phyloP scores from a whole-genome alignment of 2,329 filamentous ascomycete genomes.

The Chlorencoelia australis region DNA sequence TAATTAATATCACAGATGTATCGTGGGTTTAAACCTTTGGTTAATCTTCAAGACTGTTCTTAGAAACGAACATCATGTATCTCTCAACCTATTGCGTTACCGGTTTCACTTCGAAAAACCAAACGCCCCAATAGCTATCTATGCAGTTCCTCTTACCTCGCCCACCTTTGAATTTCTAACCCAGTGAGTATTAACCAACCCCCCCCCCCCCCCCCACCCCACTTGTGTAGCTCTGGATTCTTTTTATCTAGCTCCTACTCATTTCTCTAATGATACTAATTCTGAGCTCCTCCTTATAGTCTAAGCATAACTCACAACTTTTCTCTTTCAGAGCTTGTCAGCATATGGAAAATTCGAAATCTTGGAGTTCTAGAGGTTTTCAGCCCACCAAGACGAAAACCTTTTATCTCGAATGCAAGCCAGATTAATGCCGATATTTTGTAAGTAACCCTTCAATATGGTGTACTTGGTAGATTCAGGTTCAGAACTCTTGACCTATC shows the following conservation, averaged over 20 bases:
- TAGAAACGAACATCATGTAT: slow-evolving; percentile 7
- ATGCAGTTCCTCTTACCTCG: slow-evolving; percentile 22
- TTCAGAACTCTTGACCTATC: no score
- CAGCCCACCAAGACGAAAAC: slow-evolving; percentile 1
- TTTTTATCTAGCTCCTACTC: no score
- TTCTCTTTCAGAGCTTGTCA: slow-evolving; percentile 20
- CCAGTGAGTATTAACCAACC: no score
- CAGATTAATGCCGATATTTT: slow-evolving; percentile 8
- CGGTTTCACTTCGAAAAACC: slow-evolving; percentile 17
- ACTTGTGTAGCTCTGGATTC: no score
- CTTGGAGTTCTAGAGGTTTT: slow-evolving; percentile 25
- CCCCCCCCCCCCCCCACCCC: no score
- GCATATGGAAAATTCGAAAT: slow-evolving; percentile 24
- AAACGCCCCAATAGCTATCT: slow-evolving; percentile 16
- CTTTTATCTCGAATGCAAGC: neutral
- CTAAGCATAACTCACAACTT: slow-evolving; percentile 24
- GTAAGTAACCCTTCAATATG: no score
- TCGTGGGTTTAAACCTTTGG: slow-evolving; percentile 22
- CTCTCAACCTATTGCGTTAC: slow-evolving; percentile 18
- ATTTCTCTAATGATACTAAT: no score
- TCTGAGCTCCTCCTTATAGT: no score
- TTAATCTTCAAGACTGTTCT: slow-evolving; percentile 22
- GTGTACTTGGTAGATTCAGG: no score
- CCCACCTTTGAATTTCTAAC: slow-evolving; percentile 24
- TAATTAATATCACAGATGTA: slow-evolving; percentile 11